Conservation (phyloP, 768 basidiomycete genomes). For the Boletus vermiculosoides region DNA sequence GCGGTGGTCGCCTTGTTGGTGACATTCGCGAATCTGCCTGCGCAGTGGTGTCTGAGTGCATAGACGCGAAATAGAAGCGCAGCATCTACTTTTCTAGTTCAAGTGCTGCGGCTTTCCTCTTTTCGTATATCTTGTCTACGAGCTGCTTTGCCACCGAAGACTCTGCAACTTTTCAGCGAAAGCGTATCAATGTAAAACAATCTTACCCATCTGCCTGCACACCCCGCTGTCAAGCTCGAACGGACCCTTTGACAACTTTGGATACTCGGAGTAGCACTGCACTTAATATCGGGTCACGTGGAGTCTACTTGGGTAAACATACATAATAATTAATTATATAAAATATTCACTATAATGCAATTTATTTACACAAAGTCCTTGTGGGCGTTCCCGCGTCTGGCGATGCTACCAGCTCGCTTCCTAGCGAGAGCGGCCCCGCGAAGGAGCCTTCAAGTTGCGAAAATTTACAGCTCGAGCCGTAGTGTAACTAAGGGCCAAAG, state of each 20-base stretch:
- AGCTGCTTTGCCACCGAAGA: constrained; percentile 74
- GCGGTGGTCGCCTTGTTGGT: constrained; percentile 75
- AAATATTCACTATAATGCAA: too few species aligned
- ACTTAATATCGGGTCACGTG: constrained; percentile 10
- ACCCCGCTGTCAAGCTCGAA: neutral
- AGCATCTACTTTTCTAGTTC: constrained; percentile 84
- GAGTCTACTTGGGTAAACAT: too few species aligned
- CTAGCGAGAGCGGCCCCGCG: too few species aligned
- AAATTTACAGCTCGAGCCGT: too few species aligned
- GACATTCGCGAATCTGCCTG: constrained; percentile 85
- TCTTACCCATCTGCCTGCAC: constrained; percentile 21
- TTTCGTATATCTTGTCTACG: constrained; percentile 94
- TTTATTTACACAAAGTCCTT: too few species aligned
- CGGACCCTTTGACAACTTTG: neutral
- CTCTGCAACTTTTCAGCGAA: constrained; percentile 43
- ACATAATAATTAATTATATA: too few species aligned
- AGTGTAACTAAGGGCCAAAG: too few species aligned
- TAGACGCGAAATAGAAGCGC: neutral
- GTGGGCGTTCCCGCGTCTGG: too few species aligned
- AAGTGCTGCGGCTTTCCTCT: constrained; percentile 91
- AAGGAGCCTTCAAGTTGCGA: too few species aligned
- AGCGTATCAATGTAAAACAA: neutral
- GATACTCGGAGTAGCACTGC: neutral
- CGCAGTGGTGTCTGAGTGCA: constrained; percentile 14
- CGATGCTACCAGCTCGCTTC: too few species aligned